Evolutionary conservation across 2,329 filamentous ascomycete species (phyloP).

Genomic region (Pseudofabraea citricarpa): DNA sequence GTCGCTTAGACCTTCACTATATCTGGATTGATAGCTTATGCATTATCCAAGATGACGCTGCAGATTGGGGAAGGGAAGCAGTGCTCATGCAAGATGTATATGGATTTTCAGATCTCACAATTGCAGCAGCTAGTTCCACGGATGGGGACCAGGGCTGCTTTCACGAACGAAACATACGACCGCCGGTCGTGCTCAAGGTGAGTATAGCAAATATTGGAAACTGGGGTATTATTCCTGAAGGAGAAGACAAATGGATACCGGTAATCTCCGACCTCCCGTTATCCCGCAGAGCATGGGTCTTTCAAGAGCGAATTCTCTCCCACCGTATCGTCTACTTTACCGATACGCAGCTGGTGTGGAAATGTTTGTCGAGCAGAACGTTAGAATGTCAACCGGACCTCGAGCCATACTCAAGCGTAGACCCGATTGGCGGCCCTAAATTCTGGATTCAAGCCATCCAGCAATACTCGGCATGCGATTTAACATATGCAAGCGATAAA

Average conservation of each 20-base stretch:
- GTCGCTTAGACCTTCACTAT: not conserved
- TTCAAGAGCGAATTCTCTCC: not conserved
- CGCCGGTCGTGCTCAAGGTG: not conserved
- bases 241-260: not conserved
- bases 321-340: not conserved
- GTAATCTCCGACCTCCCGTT: not conserved
- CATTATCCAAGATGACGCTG: constrained; percentile 3
- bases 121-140: not conserved
- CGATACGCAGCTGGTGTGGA: not conserved
- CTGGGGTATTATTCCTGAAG: not conserved
- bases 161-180: not conserved
- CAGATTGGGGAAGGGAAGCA: constrained; percentile 1
- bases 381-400: not conserved
- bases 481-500: not conserved
- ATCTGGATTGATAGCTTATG: constrained; percentile 4
- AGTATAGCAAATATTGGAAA: not conserved
- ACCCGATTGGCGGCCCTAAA: not conserved
- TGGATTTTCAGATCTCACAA: not conserved
- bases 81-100: not conserved
- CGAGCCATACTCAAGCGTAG: not conserved
- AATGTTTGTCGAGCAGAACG: not conserved
- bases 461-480: not conserved
- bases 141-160: not conserved
- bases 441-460: not conserved
- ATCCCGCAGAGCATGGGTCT: not conserved